These are phyloP conservation scores for Eucalyptus lansdowneana DNA, from an alignment of 345 rosid species.

Conservation along the genomic window DNA sequence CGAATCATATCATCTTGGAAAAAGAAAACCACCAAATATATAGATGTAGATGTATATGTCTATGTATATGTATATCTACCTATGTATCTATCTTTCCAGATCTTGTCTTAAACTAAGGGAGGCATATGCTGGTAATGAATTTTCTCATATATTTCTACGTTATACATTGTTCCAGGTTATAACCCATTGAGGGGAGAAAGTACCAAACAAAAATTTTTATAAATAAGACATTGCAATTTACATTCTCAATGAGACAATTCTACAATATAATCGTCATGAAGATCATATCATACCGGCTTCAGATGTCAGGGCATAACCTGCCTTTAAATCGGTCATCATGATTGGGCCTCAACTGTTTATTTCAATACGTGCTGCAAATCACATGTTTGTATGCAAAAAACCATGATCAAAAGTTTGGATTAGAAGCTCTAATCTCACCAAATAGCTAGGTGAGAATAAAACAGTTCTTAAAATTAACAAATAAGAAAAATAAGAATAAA, in stretches of 20 bases:
- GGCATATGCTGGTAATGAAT: neutral
- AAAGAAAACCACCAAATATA: neutral
- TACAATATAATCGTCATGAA: neutral
- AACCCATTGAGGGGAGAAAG: neutral
- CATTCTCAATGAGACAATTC: neutral
- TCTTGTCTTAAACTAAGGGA: neutral
- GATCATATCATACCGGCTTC: neutral
- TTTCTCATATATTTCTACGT: neutral
- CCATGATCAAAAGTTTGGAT: neutral
- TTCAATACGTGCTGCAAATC: neutral
- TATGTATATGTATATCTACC: neutral
- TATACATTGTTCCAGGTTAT: neutral
- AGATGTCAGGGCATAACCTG: neutral
- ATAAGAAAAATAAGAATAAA: neutral
- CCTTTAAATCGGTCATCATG: neutral
- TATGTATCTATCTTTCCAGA: neutral
- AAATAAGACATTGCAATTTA: neutral
- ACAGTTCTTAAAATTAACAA: neutral
- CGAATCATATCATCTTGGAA: neutral
- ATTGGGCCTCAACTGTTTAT: neutral
- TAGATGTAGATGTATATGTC: no score
- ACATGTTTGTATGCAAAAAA: neutral
- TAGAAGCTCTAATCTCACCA: neutral
- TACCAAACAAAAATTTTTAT: accelerated
- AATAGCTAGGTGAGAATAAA: neutral